Evolutionary conservation across 805 yeast genomes (phyloP), one percentile per base, ranked within the genome.

Genomic region (Nakazawaea laoshanensis): DNA sequence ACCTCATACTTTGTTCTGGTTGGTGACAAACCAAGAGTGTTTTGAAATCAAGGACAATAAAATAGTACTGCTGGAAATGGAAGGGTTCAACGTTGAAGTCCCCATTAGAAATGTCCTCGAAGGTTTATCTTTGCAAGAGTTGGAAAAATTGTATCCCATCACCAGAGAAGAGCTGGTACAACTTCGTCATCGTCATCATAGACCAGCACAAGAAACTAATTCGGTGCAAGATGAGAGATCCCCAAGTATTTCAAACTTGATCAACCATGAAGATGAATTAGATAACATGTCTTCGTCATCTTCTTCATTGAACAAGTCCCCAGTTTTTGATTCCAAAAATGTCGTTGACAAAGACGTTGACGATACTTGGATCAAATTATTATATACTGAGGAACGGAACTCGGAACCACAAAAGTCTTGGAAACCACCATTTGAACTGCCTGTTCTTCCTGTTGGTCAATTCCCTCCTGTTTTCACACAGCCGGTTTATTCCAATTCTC

Each of bases 1-100:
- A 12, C 37, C 37, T 8, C 37, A 34, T 25, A 34, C 33, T 3
- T 29, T 34, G 20, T 29, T 29, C 25, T 34, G 37, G 37, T 14
- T 29, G 19, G 25, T 34, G 14, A 34, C 22, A 6, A 34, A 25
- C 9, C 37, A 34, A 16, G 37, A 34, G 4, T 34, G 33, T 24
- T 34, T 29, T 25, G 28, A 29, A 9, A 24, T 34, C 11, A 20
- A 23, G 11, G 24, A 29, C 9, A 17, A 21, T 7, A 19, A 24
- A 17, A 21, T 34, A 7, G 33, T 34, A 11, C 22, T 19, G 7
- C 7, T 18, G n/a, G 37, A 29, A 19, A 17, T 5, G 10, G 36
- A 33, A 9, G 28, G n/a, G 5, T 18, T 19, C 4, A 24, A 23
- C 9, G 24, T 27, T 4, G 33, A 34, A 5, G 21, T 24, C 12